Base-by-base conservation (phyloP, 2,329 filamentous ascomycete species). In the Decorospora gaudefroyi region DNA sequence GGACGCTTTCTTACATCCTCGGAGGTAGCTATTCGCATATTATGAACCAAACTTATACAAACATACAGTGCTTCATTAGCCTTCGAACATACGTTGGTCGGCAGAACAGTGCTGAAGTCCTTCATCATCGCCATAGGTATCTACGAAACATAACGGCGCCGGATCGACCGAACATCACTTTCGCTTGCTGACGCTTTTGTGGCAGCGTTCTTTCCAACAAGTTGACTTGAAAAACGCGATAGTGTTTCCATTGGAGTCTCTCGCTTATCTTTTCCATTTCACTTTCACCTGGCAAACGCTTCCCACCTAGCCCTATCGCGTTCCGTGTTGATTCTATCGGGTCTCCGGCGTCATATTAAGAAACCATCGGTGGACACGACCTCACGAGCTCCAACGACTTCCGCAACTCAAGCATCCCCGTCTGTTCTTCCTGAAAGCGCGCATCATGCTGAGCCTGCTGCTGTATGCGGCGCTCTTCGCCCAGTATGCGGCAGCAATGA, bases 401-500 rank as follows among this genome's bases (percentile, higher is more conserved):
- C n/a, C n/a, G n/a, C 10, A 30, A 13, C 22, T 18, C 10, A 13
- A 16, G 6, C 13, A 19, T 17, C 22, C 36, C 37, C 22, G 22
- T 12, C 36, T 16, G 25, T 23, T 30, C 27, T 26, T 37, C 27
- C 22, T 19, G 10, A 29, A 25, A 26, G 4, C 19, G 31, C 25
- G 23, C 50, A 29, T 18, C 15, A 65, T 65, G 60, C 28, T 59
- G 15, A 34, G 47, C 47, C 22, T 53, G 56, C 35, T 67, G 51
- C 52, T 64, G 47, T 39, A 39, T 34, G 51, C 44, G 37, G 60
- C 58, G 16, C 35, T 64, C 32, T 57, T 59, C 40, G 40, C 60
- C 9, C 57, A 61, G 36, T 42, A 53, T 29, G 40, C 45, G 4
- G 34, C 55, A 21, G 72, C 73, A 10, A 66, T 75, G 17, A 57